Conservation (phyloP, 495 filamentous ascomycete genomes). For the Daldinia decipiens region DNA sequence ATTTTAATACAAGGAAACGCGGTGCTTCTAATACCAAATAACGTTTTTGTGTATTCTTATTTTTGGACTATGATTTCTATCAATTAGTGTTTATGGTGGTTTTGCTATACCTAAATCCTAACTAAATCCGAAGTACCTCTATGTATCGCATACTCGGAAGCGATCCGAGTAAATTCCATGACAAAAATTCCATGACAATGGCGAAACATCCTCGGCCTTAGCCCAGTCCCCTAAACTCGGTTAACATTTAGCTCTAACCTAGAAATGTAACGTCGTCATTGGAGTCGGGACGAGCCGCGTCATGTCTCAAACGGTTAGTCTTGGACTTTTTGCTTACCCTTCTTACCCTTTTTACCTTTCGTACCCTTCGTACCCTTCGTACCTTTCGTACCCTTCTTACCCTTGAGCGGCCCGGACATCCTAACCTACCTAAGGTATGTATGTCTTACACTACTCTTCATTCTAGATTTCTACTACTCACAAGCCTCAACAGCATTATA, state of each 20-base stretch:
- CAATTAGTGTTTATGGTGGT: background rate
- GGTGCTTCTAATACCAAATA: slow-evolving; percentile 30
- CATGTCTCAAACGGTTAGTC: slow-evolving; percentile 17
- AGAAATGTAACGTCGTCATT: slow-evolving; percentile 27
- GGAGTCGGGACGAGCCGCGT: slow-evolving; percentile 32
- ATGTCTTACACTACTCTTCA: background rate
- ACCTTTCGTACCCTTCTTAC: slow-evolving; percentile 28
- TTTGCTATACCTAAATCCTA: no score
- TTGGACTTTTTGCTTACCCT: slow-evolving; percentile 35
- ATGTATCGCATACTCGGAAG: background rate
- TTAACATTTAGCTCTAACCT: slow-evolving; percentile 18
- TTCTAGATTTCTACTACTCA: background rate
- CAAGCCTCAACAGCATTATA: background rate
- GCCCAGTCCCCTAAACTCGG: slow-evolving; percentile 15
- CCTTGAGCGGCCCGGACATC: slow-evolving; percentile 2
- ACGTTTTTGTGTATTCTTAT: background rate
- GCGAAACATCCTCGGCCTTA: background rate
- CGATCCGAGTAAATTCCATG: background rate
- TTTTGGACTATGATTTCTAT: background rate
- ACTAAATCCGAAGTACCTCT: no score
- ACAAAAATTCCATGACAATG: background rate
- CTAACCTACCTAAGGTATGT: background rate
- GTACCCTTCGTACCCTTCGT: slow-evolving; percentile 24
- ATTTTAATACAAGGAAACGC: slow-evolving; percentile 44
- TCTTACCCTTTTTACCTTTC: slow-evolving; percentile 3